Base-by-base conservation (phyloP, 2,329 filamentous ascomycete genomes). In the Gaeumannomyces tritici region DNA sequence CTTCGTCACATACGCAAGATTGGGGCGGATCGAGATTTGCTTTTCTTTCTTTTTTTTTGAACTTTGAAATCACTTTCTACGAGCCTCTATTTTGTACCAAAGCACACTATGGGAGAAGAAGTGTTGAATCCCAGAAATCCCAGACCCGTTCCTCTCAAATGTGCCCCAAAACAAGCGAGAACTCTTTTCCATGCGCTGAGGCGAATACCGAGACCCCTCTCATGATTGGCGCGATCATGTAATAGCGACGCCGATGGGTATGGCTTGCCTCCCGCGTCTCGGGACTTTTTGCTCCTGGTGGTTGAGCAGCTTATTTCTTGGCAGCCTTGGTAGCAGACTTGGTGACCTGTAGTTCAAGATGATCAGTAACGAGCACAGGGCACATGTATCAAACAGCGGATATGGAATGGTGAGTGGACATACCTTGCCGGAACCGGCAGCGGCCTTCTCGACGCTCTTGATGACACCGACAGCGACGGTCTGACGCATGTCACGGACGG, bases 401-500 rank as follows among this genome's bases (percentile, higher is more conserved):
- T n/a, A 24, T 21, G 33, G 56, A 76, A 72, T 74, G 76, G 67
- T 12, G 2, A 26, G 13, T 29, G 12, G 55, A 64, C 65, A 55
- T 69, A 81, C 79, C 86, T 90, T 90, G 74, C 82, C 87, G 69
- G 78, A 60, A 71, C 76, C 76, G 67, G 71, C 78, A 64, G 73
- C 74, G 67, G 80, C 70, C 86, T 90, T 91, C 72, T 86, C 86
- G 67, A 93, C 89, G 68, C 83, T 81, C 88, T 96, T 96, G 86
- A 96, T 93, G 82, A 96, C 91, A 89, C 91, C 90, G 81, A 96
- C 91, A 70, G 91, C 90, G 72, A 95, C 90, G 80, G 90, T 93
- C 78, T 90, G 85, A 77, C 85, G 83, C 93, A 97, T 97, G 84
- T 97, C 93, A 89, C 93, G 93, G 87, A 99, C 95, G 80, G 95